Conservation (phyloP, 73 alveolate species). For the Blepharisma stoltei region DNA sequence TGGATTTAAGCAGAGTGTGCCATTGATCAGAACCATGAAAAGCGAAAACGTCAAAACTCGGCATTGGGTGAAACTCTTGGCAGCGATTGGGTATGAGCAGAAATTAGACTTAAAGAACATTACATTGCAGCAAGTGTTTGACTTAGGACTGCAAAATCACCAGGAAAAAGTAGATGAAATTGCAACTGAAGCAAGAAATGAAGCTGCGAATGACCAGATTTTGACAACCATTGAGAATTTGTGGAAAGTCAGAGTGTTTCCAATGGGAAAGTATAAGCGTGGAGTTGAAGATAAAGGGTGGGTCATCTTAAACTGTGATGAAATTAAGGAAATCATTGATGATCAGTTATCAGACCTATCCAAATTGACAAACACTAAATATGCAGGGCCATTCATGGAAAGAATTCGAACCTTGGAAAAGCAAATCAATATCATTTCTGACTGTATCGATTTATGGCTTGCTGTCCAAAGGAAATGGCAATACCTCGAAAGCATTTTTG, state of each 20-base stretch:
- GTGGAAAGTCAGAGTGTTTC: constrained; percentile 89
- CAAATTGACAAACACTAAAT: constrained; percentile 86
- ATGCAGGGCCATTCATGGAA: constrained; percentile 87
- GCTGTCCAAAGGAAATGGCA: constrained; percentile 97
- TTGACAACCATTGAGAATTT: constrained; percentile 82
- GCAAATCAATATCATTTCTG: constrained; percentile 93
- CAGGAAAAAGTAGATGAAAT: constrained; percentile 96
- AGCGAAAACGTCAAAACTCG: constrained; percentile 94
- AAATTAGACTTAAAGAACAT: constrained; percentile 90
- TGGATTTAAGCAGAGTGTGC: constrained; percentile 87
- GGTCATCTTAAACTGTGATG: constrained; percentile 87
- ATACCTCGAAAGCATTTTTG: constrained; percentile 98
- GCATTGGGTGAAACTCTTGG: constrained; percentile 95
- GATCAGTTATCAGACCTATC: constrained; percentile 91
- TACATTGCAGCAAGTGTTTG: constrained; percentile 94
- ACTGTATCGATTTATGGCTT: constrained; percentile 95
- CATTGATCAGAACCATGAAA: constrained; percentile 80
- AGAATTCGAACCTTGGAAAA: constrained; percentile 92
- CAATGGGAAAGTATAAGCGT: constrained; percentile 82
- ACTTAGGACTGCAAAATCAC: constrained; percentile 85
- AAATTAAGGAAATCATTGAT: constrained; percentile 87
- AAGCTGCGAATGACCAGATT: constrained; percentile 91
- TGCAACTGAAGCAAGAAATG: constrained; percentile 95
- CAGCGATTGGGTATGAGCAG: constrained; percentile 90
- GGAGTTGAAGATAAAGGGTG: constrained; percentile 90